Evolutionary conservation across 352 stramenopile species (phyloP), one percentile per base, ranked within the genome.

Genomic region (Globisporangium yorkense): DNA sequence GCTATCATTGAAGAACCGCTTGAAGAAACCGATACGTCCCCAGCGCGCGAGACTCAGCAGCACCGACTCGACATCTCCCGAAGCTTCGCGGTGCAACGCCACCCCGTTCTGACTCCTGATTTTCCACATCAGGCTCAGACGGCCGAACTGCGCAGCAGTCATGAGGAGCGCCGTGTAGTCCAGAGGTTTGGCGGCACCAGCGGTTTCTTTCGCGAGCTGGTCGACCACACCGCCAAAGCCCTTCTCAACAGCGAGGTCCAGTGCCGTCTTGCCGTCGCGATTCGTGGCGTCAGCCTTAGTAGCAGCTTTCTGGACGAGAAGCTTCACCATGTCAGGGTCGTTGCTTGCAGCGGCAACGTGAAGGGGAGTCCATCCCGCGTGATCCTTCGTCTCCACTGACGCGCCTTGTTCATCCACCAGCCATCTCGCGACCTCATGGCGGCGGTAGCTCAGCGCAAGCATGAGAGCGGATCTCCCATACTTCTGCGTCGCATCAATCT

Each of bases 241-340:
- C n/a, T 59, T 59, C 29, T 59, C 13, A 31, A 59, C 27, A 15
- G 29, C 54, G 49, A 59, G n/a, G 24, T 45, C 44, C 21, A 59
- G 54, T 5, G 43, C 24, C 10, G 54, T 46, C 43, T 20, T 47
- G 40, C 52, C 39, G 29, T 35, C 40, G 8, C 21, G 24, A 7
- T 20, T 57, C 39, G 7, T 27, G 2, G n/a, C 39, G 7, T 50
- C 52, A 16, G 20, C 35, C 24, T 3, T 20, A 9, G 52, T 20
- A 16, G 52, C 52, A 9, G 27, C 52, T 12, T 18, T 16, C 2
- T 50, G 16, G 15, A 57, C 21, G 20, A 57, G 40, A 10, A 50
- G 29, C 3, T 24, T 16, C 15, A 57, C 21, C 24, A 41, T 40
- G 16, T 1, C 3, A 1, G 10, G 10, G 1, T 27, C 2, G 1